These are phyloP conservation scores for Talaromyces islandicus DNA, from an alignment of 2,329 filamentous ascomycete genomes.

Conservation along the genomic window DNA sequence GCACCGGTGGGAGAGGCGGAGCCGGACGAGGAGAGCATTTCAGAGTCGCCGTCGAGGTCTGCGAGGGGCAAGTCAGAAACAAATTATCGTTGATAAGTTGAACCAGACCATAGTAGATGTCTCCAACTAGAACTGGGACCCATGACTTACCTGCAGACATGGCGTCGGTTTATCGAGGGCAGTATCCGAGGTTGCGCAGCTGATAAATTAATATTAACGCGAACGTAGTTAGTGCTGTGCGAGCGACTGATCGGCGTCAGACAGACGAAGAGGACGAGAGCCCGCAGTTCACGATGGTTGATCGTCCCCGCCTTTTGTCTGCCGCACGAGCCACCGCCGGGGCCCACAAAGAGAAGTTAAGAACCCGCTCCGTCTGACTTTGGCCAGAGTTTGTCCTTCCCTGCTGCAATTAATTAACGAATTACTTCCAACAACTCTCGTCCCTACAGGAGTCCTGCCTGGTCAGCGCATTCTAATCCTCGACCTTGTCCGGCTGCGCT, in stretches of 20 bases:
- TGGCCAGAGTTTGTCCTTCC: not conserved
- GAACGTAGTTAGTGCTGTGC: too few species aligned
- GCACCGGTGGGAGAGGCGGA: conserved; percentile 30
- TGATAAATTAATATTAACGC: too few species aligned
- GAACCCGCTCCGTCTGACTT: not conserved
- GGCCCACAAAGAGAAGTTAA: not conserved
- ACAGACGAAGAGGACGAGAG: not conserved
- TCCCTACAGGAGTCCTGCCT: not conserved
- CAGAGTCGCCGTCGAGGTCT: conserved; percentile 52
- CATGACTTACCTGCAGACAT: not conserved
- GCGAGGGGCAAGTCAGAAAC: not conserved
- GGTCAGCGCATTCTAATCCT: not conserved
- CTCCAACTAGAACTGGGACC: not conserved
- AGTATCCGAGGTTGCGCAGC: not conserved
- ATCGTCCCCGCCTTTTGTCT: not conserved
- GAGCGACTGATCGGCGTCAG: not conserved
- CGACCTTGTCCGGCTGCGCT: not conserved
- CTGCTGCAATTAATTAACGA: not conserved
- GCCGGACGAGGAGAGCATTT: conserved; percentile 47
- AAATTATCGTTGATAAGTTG: not conserved
- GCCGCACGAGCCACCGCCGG: not conserved
- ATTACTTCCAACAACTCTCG: not conserved
- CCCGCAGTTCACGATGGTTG: too few species aligned
- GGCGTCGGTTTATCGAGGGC: not conserved
- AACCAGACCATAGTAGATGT: not conserved